A percentile compares a stretch with the other conserved stretches of the same genome.
phyloP scores from a whole-genome alignment of 495 filamentous ascomycete genomes.

The Penicillium crystallinum region DNA sequence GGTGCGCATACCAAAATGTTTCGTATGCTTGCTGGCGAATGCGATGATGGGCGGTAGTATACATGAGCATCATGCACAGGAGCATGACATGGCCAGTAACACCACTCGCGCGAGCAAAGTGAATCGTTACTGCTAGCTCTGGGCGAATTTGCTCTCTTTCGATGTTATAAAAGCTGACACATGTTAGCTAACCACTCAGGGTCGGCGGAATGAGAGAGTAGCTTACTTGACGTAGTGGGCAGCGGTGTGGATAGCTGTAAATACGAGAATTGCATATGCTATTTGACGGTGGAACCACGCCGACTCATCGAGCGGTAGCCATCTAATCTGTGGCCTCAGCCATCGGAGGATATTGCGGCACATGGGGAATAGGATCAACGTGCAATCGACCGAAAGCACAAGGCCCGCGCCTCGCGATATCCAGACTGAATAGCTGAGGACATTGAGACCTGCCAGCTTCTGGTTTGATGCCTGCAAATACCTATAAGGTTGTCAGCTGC shows the following conservation, averaged over 20 bases:
- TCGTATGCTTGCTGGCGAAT: constrained; percentile 97
- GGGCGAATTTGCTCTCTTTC: constrained; percentile 80
- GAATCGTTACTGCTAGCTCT: constrained; percentile 81
- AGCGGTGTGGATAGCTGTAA: constrained; percentile 67
- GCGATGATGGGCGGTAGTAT: constrained; percentile 86
- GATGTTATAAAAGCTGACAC: constrained; percentile 82
- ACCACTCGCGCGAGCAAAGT: constrained; percentile 83
- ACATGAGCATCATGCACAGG: constrained; percentile 97
- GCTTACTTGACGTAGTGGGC: constrained; percentile 95
- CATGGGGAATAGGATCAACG: constrained; percentile 88
- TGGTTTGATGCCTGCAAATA: constrained; percentile 64
- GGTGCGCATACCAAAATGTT: constrained; percentile 99
- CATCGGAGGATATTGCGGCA: constrained; percentile 83
- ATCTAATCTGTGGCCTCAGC: constrained; percentile 80
- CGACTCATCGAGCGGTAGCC: constrained; percentile 87
- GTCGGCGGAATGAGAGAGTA: not conserved
- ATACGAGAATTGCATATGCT: constrained; percentile 82
- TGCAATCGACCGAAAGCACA: constrained; percentile 72
- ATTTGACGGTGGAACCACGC: constrained; percentile 97
- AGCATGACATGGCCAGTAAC: constrained; percentile 98
- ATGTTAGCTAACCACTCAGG: constrained; percentile 19
- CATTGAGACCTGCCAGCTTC: constrained; percentile 72
- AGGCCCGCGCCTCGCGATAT: constrained; percentile 90
- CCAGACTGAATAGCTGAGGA: constrained; percentile 84
- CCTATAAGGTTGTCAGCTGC: constrained; percentile 44